Conservation (phyloP, 495 filamentous ascomycete species). For the Annulohypoxylon stygium region DNA sequence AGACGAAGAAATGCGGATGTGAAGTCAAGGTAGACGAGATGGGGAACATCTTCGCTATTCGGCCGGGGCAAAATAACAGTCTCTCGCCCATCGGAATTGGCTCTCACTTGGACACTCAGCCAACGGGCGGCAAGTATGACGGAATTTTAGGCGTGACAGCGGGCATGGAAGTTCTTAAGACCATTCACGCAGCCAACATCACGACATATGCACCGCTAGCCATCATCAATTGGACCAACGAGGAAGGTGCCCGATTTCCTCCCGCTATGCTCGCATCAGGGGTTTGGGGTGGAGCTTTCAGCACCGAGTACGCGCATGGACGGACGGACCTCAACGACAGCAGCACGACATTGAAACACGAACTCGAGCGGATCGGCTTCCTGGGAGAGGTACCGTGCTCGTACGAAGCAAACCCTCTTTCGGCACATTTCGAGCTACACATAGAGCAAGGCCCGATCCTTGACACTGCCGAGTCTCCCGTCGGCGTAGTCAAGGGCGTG, state of each 20-base stretch:
- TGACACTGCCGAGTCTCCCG: conserved; percentile 66
- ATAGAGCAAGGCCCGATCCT: conserved; percentile 84
- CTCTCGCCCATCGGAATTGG: conserved; percentile 67
- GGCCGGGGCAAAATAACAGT: conserved; percentile 62
- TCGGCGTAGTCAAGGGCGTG: conserved; percentile 78
- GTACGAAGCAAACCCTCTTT: conserved; percentile 72
- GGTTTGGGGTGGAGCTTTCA: neutral
- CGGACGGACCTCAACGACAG: conserved; percentile 42
- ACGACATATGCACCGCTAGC: neutral
- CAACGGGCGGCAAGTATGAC: conserved; percentile 77
- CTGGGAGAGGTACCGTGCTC: conserved; percentile 67
- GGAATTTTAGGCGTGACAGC: conserved; percentile 79
- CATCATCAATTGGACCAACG: conserved; percentile 74
- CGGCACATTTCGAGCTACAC: conserved; percentile 82
- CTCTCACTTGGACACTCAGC: conserved; percentile 81
- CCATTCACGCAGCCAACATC: conserved; percentile 58
- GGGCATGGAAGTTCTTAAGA: conserved; percentile 74
- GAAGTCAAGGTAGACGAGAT: conserved; percentile 56
- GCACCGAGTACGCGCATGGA: neutral
- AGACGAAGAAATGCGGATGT: conserved; percentile 74
- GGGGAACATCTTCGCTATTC: conserved; percentile 79
- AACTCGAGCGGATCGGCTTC: conserved; percentile 76
- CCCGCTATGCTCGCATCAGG: neutral
- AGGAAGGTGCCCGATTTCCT: conserved; percentile 3
- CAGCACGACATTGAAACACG: conserved; percentile 67